Evolutionary conservation across 164 flowering plant species (phyloP).

Genomic region (Annona squamosa): DNA sequence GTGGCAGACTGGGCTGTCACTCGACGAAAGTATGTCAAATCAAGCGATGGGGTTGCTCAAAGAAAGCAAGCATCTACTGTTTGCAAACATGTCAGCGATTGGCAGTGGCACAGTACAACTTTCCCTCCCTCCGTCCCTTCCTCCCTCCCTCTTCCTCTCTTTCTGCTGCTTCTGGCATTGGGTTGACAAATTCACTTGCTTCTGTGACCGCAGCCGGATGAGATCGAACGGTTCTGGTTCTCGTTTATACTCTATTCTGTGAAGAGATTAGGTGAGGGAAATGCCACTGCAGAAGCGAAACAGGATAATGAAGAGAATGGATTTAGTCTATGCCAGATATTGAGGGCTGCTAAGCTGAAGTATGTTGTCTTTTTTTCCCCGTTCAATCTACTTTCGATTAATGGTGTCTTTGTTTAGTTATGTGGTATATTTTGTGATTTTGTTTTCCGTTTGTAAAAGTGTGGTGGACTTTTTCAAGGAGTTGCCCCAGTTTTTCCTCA

Average conservation of each 20-base stretch:
- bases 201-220: conserved; percentile 49
- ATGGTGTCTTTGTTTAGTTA: background rate
- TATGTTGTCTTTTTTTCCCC: conserved; percentile 30
- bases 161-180: background rate
- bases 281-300: conserved; percentile 10
- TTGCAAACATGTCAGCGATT: conserved; percentile 39
- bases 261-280: conserved; percentile 44
- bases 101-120: conserved; percentile 55
- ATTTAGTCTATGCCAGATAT: conserved; percentile 57
- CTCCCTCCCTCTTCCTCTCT: background rate
- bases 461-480: conserved; percentile 78
- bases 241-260: conserved; percentile 60
- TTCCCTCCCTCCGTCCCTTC: background rate
- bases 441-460: conserved; percentile 26
- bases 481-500: conserved; percentile 77
- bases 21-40: conserved; percentile 37
- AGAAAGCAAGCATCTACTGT: conserved; percentile 55
- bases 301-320: conserved; percentile 27
- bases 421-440: background rate
- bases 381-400: background rate
- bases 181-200: background rate
- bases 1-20: conserved; percentile 38
- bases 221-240: conserved; percentile 78
- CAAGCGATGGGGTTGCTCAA: conserved; percentile 47
- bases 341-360: conserved; percentile 68